Evolutionary conservation across 768 basidiomycete species (phyloP), one percentile per base, ranked within the genome.

Genomic region (Galerina sulciceps): DNA sequence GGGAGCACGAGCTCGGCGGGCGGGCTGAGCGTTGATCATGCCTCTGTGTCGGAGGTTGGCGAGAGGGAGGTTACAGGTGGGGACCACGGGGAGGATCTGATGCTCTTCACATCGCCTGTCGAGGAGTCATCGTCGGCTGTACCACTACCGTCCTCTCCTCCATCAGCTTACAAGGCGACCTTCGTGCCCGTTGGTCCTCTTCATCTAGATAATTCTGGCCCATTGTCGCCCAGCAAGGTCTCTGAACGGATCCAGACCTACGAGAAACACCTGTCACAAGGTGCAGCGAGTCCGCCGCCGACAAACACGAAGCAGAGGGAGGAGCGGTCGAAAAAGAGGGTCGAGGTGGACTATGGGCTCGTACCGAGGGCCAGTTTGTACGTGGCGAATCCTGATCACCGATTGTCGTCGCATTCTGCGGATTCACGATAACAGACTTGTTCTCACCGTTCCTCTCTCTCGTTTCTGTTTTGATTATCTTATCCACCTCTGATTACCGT

Each of bases 321-420:
- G 65, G 80, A 79, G 65, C 70, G 71, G 57, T 67, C 75, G 59
- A 79, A 73, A 66, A 72, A 75, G 51, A 72, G 75, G 51, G 66
- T 67, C 13, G 71, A 69, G 42, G 76, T 86, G 37, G 78, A 82
- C 23, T 93, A 92, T 69, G 90, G 89, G 11, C 79, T 92, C 35
- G 86, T 80, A 36, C 84, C 85, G 20, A 80, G 82, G 59, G 73
- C 83, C 17, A 84, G 84, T 60, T 76, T 93, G 31, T 93, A 84
- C 63, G 79, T 93, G 51, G 88, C 89, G 20, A 93, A 93, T 71
- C 90, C 91, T 15, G 87, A 89, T 65, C 66, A 75, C 53, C 65
- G 72, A 13, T 35, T 57, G 8, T 58, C 63, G 8, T 60, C 56
- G 34, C 37, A 50, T 22, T 61, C 64, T 11, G 57, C 10, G 15